Evolutionary conservation across 805 yeast genomes (phyloP).

Genomic region (Metschnikowia orientalis): DNA sequence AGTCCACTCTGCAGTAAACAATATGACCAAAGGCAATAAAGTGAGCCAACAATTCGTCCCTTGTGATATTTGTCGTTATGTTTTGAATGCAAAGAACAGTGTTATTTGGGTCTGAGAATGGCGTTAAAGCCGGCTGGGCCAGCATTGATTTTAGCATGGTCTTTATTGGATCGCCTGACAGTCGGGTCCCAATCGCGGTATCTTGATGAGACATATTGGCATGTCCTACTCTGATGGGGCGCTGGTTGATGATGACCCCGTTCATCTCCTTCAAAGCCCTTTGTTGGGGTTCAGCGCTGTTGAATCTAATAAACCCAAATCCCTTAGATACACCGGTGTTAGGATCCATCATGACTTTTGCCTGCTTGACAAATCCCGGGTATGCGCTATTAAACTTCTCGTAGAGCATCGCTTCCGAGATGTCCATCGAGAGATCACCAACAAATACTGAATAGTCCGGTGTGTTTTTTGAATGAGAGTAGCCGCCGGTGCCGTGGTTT

Average conservation of each 20-base stretch:
- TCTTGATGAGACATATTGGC: constrained; percentile 31
- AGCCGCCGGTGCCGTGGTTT: neutral
- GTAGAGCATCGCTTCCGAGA: constrained; percentile 60
- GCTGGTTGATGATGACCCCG: constrained; percentile 64
- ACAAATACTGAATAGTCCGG: constrained; percentile 70
- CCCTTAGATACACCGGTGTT: constrained; percentile 70
- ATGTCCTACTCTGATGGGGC: constrained; percentile 69
- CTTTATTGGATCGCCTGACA: constrained; percentile 2
- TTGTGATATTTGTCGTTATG: constrained; percentile 53
- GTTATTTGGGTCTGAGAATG: constrained; percentile 75
- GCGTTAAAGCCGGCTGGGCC: constrained; percentile 52
- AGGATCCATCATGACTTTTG: constrained; percentile 74
- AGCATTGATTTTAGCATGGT: constrained; percentile 30
- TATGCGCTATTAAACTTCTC: constrained; percentile 65
- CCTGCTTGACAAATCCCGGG: constrained; percentile 65
- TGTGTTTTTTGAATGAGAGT: constrained; percentile 2
- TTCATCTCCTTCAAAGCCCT: constrained; percentile 78
- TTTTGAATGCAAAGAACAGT: constrained; percentile 74
- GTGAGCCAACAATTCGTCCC: constrained; percentile 54
- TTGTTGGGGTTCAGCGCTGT: constrained; percentile 60
- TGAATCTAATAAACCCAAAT: constrained; percentile 84
- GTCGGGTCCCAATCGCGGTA: constrained; percentile 4
- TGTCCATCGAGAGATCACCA: constrained; percentile 75
- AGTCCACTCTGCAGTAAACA: constrained; percentile 21
- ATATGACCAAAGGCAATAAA: constrained; percentile 63